Percentiles rank a stretch among this genome's conserved stretches.
These are phyloP conservation scores for Citrullus amarus DNA, from an alignment of 306 rosid species.

Conservation along the genomic window DNA sequence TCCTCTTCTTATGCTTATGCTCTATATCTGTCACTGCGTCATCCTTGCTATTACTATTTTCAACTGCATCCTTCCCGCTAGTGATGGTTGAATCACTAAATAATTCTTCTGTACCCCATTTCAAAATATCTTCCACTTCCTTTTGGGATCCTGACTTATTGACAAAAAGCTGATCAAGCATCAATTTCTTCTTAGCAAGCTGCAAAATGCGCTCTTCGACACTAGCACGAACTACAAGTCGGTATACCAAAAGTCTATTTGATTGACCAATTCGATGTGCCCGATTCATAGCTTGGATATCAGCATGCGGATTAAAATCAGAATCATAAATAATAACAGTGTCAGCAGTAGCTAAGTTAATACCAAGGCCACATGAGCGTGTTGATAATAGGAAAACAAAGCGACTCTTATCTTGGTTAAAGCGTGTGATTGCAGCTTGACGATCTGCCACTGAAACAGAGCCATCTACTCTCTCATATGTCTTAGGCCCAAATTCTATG, in stretches of 20 bases:
- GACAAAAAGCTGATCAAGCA: constrained; percentile 99
- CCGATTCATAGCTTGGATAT: constrained; percentile 99
- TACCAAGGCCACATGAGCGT: constrained; percentile 98
- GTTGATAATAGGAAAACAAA: constrained; percentile 96
- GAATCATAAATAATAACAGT: constrained; percentile 98
- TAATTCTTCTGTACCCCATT: constrained; percentile 99
- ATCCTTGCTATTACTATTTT: constrained; percentile 58
- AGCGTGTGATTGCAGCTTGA: constrained; percentile 87
- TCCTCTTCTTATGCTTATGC: constrained; percentile 80
- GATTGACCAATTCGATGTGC: constrained; percentile 99
- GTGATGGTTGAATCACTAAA: constrained; percentile 52
- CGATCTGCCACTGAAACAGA: constrained; percentile 93
- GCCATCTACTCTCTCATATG: constrained; percentile 96
- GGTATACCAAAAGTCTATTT: constrained; percentile 88
- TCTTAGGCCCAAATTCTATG: constrained; percentile 93
- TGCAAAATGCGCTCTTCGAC: constrained; percentile 99
- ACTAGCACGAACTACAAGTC: constrained; percentile 98
- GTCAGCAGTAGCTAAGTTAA: constrained; percentile 97
- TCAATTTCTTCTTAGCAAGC: constrained; percentile 97
- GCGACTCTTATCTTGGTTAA: constrained; percentile 95
- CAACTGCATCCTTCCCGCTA: constrained; percentile 52
- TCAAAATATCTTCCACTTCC: constrained; percentile 93
- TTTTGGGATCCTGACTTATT: constrained; percentile 95
- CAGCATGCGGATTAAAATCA: constrained; percentile 99
- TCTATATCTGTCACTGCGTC: constrained; percentile 59